phyloP scores from a whole-genome alignment of 306 rosid species.

The Rosa rugosa region DNA sequence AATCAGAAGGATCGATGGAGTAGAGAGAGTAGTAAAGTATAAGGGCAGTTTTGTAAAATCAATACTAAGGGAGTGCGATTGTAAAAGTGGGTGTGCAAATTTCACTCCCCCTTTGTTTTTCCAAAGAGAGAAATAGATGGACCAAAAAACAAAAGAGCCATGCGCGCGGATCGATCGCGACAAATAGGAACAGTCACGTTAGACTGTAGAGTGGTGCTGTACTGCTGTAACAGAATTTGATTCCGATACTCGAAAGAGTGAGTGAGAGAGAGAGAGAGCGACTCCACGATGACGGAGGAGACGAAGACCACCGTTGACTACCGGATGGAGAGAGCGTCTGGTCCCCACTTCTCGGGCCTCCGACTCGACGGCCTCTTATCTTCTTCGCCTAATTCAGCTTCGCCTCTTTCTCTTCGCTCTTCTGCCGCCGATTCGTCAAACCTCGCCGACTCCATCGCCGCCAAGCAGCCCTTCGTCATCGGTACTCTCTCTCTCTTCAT shows the following conservation, averaged over 20 bases:
- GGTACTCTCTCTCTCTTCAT: constrained; percentile 35
- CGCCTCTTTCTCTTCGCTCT: constrained; percentile 42
- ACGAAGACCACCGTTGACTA: constrained; percentile 67
- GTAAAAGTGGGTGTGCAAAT: too few relatives aligned
- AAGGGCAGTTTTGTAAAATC: too few relatives aligned
- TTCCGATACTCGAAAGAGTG: background rate
- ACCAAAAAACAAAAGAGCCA: background rate
- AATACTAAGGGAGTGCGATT: too few relatives aligned
- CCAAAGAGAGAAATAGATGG: background rate
- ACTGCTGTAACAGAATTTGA: background rate
- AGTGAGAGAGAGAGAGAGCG: too few relatives aligned
- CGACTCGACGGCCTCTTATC: constrained; percentile 62
- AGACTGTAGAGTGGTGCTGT: too few relatives aligned
- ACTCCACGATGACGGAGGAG: constrained; percentile 62
- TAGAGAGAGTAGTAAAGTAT: too few relatives aligned
- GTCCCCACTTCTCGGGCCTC: constrained; percentile 92
- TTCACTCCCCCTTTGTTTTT: too few relatives aligned
- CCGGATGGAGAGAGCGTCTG: constrained; percentile 92
- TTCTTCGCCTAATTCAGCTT: constrained; percentile 38
- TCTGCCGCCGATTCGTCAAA: constrained; percentile 26
- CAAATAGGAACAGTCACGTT: background rate
- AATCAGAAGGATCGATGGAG: too few relatives aligned
- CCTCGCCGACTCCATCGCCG: constrained; percentile 43
- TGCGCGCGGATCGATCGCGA: background rate
- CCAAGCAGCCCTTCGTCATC: constrained; percentile 78